A percentile compares a stretch with the other conserved stretches of the same genome.
Evolutionary conservation across 2,329 filamentous ascomycete genomes (phyloP).

Genomic region (Fusarium sp.): DNA sequence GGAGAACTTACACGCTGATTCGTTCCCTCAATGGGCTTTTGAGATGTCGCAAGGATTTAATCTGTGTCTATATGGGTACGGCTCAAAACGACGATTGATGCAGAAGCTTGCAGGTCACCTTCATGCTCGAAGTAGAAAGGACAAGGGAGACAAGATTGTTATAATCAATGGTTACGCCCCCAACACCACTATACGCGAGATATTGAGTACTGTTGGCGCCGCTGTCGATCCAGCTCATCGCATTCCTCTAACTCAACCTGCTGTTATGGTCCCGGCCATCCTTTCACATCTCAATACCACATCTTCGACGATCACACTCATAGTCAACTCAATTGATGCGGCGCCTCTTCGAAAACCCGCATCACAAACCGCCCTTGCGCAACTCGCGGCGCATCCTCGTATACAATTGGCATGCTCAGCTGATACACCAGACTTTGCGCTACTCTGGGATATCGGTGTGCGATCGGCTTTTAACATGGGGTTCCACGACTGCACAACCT

Average conservation of each 20-base stretch:
- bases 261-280: conserved; percentile 75
- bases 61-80: conserved; percentile 91
- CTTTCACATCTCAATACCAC: conserved; percentile 65
- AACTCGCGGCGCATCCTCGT: conserved; percentile 77
- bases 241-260: conserved; percentile 70
- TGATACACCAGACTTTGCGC: conserved; percentile 86
- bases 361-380: conserved; percentile 78
- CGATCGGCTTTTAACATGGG: conserved; percentile 85
- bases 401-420: conserved; percentile 82
- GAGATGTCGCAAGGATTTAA: conserved; percentile 89
- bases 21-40: conserved; percentile 92
- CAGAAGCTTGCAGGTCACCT: conserved; percentile 80
- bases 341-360: conserved; percentile 76
- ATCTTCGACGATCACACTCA: conserved; percentile 67
- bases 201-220: conserved; percentile 74
- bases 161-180: conserved; percentile 87
- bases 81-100: conserved; percentile 83
- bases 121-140: conserved; percentile 49
- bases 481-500: conserved; percentile 96
- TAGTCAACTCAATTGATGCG: conserved; percentile 91
- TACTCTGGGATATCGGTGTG: conserved; percentile 91
- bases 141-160: conserved; percentile 67
- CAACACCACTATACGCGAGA: conserved; percentile 73
- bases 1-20: conserved; percentile 78
- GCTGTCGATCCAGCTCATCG: conserved; percentile 66